These are phyloP conservation scores for Clitocybe nebularis DNA, from an alignment of 1,284 basidiomycete genomes.

Conservation along the genomic window DNA sequence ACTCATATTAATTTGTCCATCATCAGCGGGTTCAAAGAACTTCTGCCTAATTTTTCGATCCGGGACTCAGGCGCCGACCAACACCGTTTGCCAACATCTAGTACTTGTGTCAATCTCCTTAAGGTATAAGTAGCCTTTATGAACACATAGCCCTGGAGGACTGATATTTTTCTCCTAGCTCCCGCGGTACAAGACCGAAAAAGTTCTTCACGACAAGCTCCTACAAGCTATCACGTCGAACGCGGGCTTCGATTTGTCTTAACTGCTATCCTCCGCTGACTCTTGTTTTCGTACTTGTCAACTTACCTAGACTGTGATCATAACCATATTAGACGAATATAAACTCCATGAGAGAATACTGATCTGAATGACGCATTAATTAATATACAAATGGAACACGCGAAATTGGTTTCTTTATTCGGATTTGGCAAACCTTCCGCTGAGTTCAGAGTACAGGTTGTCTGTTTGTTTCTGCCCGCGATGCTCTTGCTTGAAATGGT, in stretches of 20 bases:
- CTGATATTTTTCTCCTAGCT: conserved; percentile 44
- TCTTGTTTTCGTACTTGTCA: neutral
- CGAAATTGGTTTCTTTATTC: too few species aligned
- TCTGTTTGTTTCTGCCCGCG: conserved; percentile 27
- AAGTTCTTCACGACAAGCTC: conserved; percentile 69
- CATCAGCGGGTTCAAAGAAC: conserved; percentile 79
- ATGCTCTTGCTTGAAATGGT: conserved; percentile 70
- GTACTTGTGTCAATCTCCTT: conserved; percentile 85
- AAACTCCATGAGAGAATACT: too few species aligned
- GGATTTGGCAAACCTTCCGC: conserved; percentile 17
- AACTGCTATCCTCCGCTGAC: conserved; percentile 5
- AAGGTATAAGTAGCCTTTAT: conserved; percentile 47
- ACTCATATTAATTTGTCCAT: neutral
- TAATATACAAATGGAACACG: too few species aligned
- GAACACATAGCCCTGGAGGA: too few species aligned
- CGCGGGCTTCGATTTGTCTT: conserved; percentile 89
- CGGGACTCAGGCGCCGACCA: conserved; percentile 74
- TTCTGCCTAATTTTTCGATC: conserved; percentile 84
- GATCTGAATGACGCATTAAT: too few species aligned
- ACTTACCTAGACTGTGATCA: neutral
- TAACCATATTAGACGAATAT: too few species aligned
- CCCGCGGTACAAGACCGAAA: conserved; percentile 64
- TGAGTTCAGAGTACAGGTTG: conserved; percentile 32
- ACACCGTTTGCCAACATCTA: conserved; percentile 73
- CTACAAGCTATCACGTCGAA: conserved; percentile 81